Percentiles rank a stretch among this genome's conserved stretches.
These are phyloP conservation scores for Kalmanozyma brasiliensis DNA, from an alignment of 1,284 basidiomycete species.

Conservation along the genomic window DNA sequence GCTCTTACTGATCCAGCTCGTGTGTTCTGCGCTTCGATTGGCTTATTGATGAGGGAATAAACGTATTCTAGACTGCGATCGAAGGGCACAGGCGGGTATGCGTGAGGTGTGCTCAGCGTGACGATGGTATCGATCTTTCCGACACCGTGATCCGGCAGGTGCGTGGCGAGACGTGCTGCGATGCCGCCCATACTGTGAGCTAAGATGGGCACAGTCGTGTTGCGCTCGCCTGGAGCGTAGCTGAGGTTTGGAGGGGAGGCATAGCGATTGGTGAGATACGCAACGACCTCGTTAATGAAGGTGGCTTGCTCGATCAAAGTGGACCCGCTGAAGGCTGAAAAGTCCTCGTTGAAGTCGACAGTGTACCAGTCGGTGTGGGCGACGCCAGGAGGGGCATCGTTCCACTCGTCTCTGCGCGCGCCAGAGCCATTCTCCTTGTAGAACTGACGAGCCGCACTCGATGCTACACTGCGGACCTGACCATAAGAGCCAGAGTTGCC, in stretches of 20 bases:
- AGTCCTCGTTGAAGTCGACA: conserved; percentile 96
- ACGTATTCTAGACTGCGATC: conserved; percentile 81
- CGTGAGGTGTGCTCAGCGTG: conserved; percentile 94
- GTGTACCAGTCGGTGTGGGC: conserved; percentile 60
- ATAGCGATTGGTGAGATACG: conserved; percentile 82
- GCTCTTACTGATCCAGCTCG: not conserved
- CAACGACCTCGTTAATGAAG: conserved; percentile 79
- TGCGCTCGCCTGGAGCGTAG: conserved; percentile 37
- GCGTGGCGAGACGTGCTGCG: conserved; percentile 77
- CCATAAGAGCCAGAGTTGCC: conserved; percentile 95
- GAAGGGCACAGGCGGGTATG: conserved; percentile 86
- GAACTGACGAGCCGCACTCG: conserved; percentile 84
- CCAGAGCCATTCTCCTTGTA: conserved; percentile 72
- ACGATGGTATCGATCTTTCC: conserved; percentile 79
- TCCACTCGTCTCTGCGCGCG: conserved; percentile 45
- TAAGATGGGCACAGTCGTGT: conserved; percentile 76
- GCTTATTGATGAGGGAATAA: conserved; percentile 71
- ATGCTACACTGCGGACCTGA: conserved; percentile 93
- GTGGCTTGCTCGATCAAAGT: conserved; percentile 85
- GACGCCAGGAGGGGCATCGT: conserved; percentile 31
- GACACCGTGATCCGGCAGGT: conserved; percentile 71
- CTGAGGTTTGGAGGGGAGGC: conserved; percentile 68
- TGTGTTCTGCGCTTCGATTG: not conserved
- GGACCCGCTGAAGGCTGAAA: conserved; percentile 91
- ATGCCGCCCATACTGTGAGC: conserved; percentile 99